Conservation (phyloP, 139 green algal genomes). For the Chlorella sp. region DNA sequence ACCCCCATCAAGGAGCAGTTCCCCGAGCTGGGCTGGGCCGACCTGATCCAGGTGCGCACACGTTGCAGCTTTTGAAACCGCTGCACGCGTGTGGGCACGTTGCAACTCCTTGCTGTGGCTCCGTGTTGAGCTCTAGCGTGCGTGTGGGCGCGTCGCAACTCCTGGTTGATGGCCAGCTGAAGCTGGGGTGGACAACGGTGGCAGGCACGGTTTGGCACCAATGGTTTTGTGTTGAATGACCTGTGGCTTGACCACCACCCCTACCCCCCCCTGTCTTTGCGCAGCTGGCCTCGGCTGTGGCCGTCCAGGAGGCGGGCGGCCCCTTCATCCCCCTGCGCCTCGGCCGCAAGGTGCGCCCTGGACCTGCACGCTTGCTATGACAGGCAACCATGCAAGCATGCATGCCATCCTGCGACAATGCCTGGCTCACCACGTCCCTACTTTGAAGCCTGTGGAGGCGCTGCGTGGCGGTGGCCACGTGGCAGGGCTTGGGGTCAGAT, state of each 20-base stretch:
- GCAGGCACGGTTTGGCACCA: background rate
- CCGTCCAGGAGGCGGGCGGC: slow-evolving; percentile 74
- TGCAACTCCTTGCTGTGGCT: too few relatives aligned
- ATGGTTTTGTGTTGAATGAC: background rate
- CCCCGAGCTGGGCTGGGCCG: slow-evolving; percentile 66
- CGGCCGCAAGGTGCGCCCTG: slow-evolving; percentile 62
- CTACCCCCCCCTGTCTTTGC: background rate
- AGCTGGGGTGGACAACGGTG: background rate
- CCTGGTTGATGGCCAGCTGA: background rate
- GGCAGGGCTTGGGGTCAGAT: too few relatives aligned
- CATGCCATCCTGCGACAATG: too few relatives aligned
- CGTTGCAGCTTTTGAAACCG: too few relatives aligned
- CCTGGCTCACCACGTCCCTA: too few relatives aligned
- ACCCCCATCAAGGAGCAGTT: slow-evolving; percentile 58
- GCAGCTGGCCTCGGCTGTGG: slow-evolving; percentile 55
- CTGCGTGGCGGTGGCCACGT: too few relatives aligned
- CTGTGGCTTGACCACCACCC: slow-evolving; percentile 20
- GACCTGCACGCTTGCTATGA: too few relatives aligned
- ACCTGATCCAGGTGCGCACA: slow-evolving; percentile 67
- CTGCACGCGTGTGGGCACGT: too few relatives aligned
- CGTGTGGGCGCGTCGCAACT: too few relatives aligned
- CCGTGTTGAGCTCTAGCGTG: too few relatives aligned
- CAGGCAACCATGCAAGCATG: too few relatives aligned
- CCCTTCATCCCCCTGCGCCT: slow-evolving; percentile 90
- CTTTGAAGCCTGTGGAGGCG: too few relatives aligned